Conservation (phyloP, 2,329 filamentous ascomycete species). For the Monosporascus cannonballus region DNA sequence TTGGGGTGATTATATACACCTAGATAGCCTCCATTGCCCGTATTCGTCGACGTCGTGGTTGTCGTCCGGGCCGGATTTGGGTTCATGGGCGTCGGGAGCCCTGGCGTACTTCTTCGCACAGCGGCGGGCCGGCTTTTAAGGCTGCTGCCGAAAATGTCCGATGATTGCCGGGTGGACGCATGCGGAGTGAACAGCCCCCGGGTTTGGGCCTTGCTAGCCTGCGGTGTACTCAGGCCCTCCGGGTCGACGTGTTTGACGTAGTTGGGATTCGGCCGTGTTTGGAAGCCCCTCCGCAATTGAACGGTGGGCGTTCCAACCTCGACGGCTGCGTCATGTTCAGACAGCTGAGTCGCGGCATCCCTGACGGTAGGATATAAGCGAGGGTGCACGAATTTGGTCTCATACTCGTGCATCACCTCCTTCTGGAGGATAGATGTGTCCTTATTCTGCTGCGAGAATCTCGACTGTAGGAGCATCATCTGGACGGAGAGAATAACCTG, state of each 20-base stretch:
- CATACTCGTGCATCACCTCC: slow-evolving; percentile 92
- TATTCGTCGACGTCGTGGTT: slow-evolving; percentile 15
- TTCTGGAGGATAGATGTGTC: slow-evolving; percentile 80
- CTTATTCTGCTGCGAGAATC: slow-evolving; percentile 78
- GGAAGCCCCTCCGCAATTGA: slow-evolving; percentile 68
- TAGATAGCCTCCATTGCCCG: slow-evolving; percentile 60
- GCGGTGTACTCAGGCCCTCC: slow-evolving; percentile 36
- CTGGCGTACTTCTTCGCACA: slow-evolving; percentile 55
- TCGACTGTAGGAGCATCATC: slow-evolving; percentile 64
- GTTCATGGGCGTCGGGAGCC: slow-evolving; percentile 46
- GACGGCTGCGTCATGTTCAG: slow-evolving; percentile 40
- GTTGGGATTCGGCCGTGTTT: slow-evolving; percentile 76
- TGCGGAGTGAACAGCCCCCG: slow-evolving; percentile 39
- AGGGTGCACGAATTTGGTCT: slow-evolving; percentile 91
- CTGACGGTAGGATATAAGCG: slow-evolving; percentile 73
- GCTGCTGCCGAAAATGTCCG: slow-evolving; percentile 28
- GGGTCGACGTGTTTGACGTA: slow-evolving; percentile 69
- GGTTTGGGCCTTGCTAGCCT: slow-evolving; percentile 30
- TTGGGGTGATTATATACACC: slow-evolving; percentile 75
- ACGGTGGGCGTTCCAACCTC: slow-evolving; percentile 49
- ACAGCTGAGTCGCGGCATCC: slow-evolving; percentile 75
- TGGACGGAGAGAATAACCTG: slow-evolving; percentile 70
- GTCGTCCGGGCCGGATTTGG: slow-evolving; percentile 14
- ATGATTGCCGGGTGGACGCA: slow-evolving; percentile 16
- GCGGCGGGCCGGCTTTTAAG: slow-evolving; percentile 33